phyloP scores from a whole-genome alignment of 1,284 basidiomycete species.

The Coniferiporia sulphurascens region DNA sequence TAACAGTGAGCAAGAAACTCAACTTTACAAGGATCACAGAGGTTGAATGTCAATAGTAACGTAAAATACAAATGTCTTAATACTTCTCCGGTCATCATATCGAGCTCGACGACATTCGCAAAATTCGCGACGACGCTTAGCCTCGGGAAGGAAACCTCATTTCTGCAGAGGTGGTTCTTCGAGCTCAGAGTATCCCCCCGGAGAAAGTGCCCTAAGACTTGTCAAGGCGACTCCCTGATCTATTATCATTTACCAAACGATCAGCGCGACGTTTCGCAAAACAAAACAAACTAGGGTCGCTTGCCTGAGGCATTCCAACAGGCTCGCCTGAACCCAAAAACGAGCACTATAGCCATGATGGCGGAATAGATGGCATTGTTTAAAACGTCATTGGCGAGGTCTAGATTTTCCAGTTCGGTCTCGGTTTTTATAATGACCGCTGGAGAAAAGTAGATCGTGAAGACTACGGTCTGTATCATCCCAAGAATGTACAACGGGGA shows the following conservation, averaged over 20 bases:
- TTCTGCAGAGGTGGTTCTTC: slow-evolving; percentile 4
- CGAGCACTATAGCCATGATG: slow-evolving; percentile 1
- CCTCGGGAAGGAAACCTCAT: slow-evolving; percentile 28
- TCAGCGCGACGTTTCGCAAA: neutral
- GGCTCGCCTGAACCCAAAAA: neutral
- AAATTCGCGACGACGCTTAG: too few species aligned
- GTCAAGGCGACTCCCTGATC: too few species aligned
- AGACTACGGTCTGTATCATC: neutral
- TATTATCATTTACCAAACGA: neutral
- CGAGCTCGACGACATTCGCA: too few species aligned
- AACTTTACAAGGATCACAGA: too few species aligned
- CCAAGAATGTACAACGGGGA: neutral
- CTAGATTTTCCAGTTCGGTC: neutral
- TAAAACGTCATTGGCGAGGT: slow-evolving; percentile 4
- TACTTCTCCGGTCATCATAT: too few species aligned
- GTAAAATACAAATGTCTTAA: too few species aligned
- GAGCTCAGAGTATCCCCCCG: slow-evolving; percentile 3
- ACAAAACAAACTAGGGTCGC: neutral
- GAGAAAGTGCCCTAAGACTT: neutral
- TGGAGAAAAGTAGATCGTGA: slow-evolving; percentile 9
- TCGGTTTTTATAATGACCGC: neutral
- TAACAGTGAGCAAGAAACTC: too few species aligned
- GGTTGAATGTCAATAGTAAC: too few species aligned
- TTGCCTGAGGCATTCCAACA: slow-evolving; percentile 6
- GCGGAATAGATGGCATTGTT: slow-evolving; percentile 2